These are phyloP conservation scores for Endocalyx cinctus DNA, from an alignment of 2,329 filamentous ascomycete species.

Conservation along the genomic window DNA sequence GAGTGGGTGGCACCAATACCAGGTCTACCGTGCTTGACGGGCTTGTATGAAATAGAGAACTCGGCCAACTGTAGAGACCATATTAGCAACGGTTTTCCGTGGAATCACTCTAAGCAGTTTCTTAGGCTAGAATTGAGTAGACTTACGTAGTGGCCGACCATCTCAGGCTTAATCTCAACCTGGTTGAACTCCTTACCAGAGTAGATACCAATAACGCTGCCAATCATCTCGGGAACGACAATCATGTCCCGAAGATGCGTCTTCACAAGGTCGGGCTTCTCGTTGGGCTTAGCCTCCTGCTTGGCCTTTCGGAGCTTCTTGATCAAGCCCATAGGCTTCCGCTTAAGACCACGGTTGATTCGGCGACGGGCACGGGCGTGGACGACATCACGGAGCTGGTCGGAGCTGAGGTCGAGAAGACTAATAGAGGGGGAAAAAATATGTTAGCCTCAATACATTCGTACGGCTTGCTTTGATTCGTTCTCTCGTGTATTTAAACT, in stretches of 20 bases:
- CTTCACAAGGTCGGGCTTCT: slow-evolving; percentile 99
- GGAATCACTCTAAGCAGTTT: too few relatives aligned
- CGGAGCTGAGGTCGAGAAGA: slow-evolving; percentile 96
- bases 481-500: neutral
- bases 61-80: slow-evolving; percentile 63
- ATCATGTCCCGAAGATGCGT: slow-evolving; percentile 99
- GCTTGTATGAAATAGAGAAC: slow-evolving; percentile 99
- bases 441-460: slow-evolving; percentile 14
- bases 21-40: slow-evolving; percentile 99
- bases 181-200: slow-evolving; percentile 99
- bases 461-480: slow-evolving; percentile 13
- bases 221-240: slow-evolving; percentile 99
- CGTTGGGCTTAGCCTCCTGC: slow-evolving; percentile 98
- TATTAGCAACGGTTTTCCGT: slow-evolving; percentile 3
- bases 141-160: slow-evolving; percentile 97
- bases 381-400: slow-evolving; percentile 98
- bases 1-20: slow-evolving; percentile 99
- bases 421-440: slow-evolving; percentile 46
- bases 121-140: too few relatives aligned
- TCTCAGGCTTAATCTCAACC: slow-evolving; percentile 99
- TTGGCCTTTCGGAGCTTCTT: slow-evolving; percentile 99
- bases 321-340: slow-evolving; percentile 99
- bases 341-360: slow-evolving; percentile 99
- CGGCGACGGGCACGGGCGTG: slow-evolving; percentile 97
- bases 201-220: slow-evolving; percentile 97